Conservation (phyloP, 2,329 filamentous ascomycete genomes). For the Aspergillus sp. region DNA sequence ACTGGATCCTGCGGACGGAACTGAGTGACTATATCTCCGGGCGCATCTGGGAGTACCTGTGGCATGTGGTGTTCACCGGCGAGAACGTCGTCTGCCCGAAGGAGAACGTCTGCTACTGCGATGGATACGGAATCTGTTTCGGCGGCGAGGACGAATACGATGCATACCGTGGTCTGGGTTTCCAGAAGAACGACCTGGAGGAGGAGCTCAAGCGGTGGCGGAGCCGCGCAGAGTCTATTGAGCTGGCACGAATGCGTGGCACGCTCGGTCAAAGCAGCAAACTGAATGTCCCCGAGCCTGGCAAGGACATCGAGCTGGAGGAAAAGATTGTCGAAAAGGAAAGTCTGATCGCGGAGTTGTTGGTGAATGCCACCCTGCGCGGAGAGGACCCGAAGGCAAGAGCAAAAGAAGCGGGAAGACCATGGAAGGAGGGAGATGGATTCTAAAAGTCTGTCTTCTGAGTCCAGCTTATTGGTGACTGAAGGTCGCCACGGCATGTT, state of each 20-base stretch:
- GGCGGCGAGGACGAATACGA: constrained; percentile 49
- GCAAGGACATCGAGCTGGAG: constrained; percentile 43
- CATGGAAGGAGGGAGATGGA: constrained; percentile 56
- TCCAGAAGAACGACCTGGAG: constrained; percentile 38
- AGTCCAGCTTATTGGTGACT: neutral
- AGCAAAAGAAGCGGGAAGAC: constrained; percentile 52
- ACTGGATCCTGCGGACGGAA: constrained; percentile 60
- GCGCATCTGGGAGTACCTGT: constrained; percentile 62
- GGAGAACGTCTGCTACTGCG: constrained; percentile 61
- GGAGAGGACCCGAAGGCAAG: constrained; percentile 52
- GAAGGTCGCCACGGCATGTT: neutral
- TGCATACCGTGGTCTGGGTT: constrained; percentile 48
- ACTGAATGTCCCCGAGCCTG: constrained; percentile 38
- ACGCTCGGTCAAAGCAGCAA: constrained; percentile 23
- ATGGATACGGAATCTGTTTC: constrained; percentile 63
- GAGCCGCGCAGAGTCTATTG: constrained; percentile 35
- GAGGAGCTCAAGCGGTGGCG: constrained; percentile 39
- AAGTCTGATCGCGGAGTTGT: constrained; percentile 40
- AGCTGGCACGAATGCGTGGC: constrained; percentile 23
- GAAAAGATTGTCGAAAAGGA: constrained; percentile 45
- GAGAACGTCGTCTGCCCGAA: constrained; percentile 42
- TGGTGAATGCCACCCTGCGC: constrained; percentile 46
- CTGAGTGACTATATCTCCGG: constrained; percentile 56
- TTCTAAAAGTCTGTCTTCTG: constrained; percentile 37
- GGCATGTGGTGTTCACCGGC: constrained; percentile 61